Evolutionary conservation across 345 rosid genomes (phyloP).

Genomic region (Hypericum perforatum): DNA sequence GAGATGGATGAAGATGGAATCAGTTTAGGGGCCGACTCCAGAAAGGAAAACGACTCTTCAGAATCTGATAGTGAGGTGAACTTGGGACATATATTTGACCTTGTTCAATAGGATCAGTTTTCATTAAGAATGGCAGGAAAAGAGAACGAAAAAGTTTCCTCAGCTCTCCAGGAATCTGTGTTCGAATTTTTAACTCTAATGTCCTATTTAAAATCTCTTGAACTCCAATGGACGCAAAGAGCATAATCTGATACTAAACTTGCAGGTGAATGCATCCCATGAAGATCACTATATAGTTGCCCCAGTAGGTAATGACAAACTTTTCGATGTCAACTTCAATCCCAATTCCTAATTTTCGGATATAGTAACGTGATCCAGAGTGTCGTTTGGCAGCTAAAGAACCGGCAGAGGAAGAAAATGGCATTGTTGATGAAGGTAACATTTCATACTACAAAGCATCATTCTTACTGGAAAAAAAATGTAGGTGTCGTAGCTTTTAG

Average conservation of each 20-base stretch:
- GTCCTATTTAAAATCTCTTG: too few species aligned
- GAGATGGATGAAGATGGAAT: conserved; percentile 61
- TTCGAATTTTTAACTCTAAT: too few species aligned
- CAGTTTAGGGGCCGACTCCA: conserved; percentile 58
- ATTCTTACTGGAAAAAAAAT: conserved; percentile 1
- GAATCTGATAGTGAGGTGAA: conserved; percentile 84
- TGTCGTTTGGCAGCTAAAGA: conserved; percentile 39
- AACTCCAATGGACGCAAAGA: not conserved
- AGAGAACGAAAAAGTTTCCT: too few species aligned
- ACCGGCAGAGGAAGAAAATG: conserved; percentile 38
- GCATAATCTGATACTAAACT: conserved; percentile 14
- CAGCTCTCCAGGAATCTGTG: too few species aligned
- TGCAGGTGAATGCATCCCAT: conserved; percentile 54
- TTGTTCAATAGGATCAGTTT: too few species aligned
- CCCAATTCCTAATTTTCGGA: too few species aligned
- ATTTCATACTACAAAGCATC: conserved; percentile 1
- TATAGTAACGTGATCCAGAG: too few species aligned
- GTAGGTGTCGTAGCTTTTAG: not conserved
- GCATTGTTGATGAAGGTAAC: conserved; percentile 60
- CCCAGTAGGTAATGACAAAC: conserved; percentile 50
- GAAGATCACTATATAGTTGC: conserved; percentile 50
- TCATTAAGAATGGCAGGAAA: too few species aligned
- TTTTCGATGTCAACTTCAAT: not conserved
- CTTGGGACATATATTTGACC: not conserved
- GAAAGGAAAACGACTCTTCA: conserved; percentile 44